Conservation (phyloP, 768 basidiomycete genomes). For the Exsudoporus frostii region DNA sequence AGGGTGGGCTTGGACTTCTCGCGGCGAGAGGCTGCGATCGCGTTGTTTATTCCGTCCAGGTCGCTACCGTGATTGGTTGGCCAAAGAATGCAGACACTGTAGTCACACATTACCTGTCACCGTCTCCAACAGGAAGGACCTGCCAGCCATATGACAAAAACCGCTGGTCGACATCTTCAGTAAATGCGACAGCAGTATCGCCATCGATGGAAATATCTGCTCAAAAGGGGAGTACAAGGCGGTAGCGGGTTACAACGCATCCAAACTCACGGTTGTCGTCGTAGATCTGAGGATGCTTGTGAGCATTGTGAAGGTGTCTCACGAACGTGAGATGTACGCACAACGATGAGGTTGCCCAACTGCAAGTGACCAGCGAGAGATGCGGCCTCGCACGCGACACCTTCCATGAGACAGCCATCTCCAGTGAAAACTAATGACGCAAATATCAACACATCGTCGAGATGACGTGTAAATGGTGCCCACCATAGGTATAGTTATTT, state of each 20-base stretch:
- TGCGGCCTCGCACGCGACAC: slow-evolving; percentile 89
- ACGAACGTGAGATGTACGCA: slow-evolving; percentile 39
- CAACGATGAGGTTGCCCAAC: slow-evolving; percentile 88
- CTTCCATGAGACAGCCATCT: slow-evolving; percentile 97
- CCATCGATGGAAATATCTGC: slow-evolving; percentile 96
- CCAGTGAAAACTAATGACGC: slow-evolving; percentile 70
- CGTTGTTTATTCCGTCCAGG: slow-evolving; percentile 68
- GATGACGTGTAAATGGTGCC: slow-evolving; percentile 6
- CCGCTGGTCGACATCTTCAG: slow-evolving; percentile 86
- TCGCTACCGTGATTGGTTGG: slow-evolving; percentile 49
- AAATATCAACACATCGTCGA: slow-evolving; percentile 1
- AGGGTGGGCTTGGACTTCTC: slow-evolving; percentile 84
- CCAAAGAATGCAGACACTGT: neutral
- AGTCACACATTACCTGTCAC: slow-evolving; percentile 55
- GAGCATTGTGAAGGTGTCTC: slow-evolving; percentile 13
- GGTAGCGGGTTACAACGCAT: neutral
- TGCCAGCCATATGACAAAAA: slow-evolving; percentile 95
- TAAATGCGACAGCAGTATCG: slow-evolving; percentile 88
- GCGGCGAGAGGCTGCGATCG: slow-evolving; percentile 73
- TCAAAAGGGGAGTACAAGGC: slow-evolving; percentile 7
- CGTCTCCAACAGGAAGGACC: slow-evolving; percentile 78
- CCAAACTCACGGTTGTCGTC: slow-evolving; percentile 85
- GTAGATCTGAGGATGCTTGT: slow-evolving; percentile 58
- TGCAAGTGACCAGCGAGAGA: slow-evolving; percentile 92
- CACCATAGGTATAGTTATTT: slow-evolving; percentile 88